Evolutionary conservation across 2,329 filamentous ascomycete species (phyloP), one percentile per base, ranked within the genome.

Genomic region (Pezicula neosporulosa): DNA sequence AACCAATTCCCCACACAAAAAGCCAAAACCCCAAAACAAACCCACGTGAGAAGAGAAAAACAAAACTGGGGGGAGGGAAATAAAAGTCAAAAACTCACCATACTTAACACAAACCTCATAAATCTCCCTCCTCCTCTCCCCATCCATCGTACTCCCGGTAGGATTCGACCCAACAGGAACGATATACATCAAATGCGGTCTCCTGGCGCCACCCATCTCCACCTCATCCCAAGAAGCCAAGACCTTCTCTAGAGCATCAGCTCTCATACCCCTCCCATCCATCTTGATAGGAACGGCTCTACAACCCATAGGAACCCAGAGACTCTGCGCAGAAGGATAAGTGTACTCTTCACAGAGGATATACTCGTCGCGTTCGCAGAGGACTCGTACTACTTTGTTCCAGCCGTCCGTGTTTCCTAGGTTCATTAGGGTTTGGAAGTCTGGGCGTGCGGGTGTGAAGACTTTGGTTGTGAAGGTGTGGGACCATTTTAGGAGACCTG

Each of bases 371-470:
- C 61, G 51, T 37, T 68, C 65, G 43, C 60, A 64, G 3, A 67
- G 55, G 24, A 68, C 47, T 0, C 60, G 60, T 3, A 67, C 65
- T 1, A 67, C 56, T 38, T 68, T 68, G 27, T 56, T 47, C 65
- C 64, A 68, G 8, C 63, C 65, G 49, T 66, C 64, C 2, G 63
- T 68, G 47, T 68, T 68, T 16, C 65, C 65, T 1, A 60, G 51
- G 24, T 66, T 60, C 28, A 66, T 51, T 2, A 67, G 48, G 28
- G 56, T 55, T 8, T 67, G 12, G 16, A 47, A 47, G 18, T 47
- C 44, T n/a, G 19, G 15, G 16, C 24, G 16, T 2, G 30, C 44
- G n/a, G 44, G 44, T 3, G 35, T 27, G 44, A 47, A 47, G 16
- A 47, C 44, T 19, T 13, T 8, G 4, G 16, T 47, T 0, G 61